Percentiles rank a stretch among this genome's conserved stretches.
Evolutionary conservation across 345 rosid species (phyloP).

Genomic region (Populus davidiana): DNA sequence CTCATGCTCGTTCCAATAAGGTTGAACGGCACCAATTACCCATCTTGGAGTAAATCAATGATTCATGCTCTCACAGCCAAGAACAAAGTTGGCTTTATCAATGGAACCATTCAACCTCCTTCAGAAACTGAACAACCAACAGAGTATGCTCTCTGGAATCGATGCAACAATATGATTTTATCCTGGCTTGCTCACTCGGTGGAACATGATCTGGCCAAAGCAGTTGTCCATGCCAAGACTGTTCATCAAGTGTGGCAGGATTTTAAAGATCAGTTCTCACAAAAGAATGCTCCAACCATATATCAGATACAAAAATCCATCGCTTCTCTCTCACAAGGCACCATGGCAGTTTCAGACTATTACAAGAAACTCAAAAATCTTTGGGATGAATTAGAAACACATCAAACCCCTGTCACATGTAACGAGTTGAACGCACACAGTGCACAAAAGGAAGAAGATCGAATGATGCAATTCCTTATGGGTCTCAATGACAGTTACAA

Average conservation of each 20-base stretch:
- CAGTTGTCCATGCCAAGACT: constrained; percentile 2
- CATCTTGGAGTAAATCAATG: neutral
- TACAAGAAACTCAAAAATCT: neutral
- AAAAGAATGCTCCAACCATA: constrained; percentile 6
- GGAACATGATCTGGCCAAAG: constrained; percentile 7
- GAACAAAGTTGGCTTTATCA: neutral
- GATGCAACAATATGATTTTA: constrained; percentile 1
- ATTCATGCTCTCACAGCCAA: neutral
- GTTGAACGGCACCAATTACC: too few relatives aligned
- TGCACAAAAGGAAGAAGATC: neutral
- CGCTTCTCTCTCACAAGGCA: constrained; percentile 1
- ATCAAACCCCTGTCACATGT: neutral
- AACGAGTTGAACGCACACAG: neutral
- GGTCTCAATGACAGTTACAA: neutral
- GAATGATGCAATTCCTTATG: neutral
- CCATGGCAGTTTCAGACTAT: neutral
- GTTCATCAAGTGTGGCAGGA: constrained; percentile 10
- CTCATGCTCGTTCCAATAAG: too few relatives aligned
- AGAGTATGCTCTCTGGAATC: neutral
- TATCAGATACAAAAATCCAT: constrained; percentile 10
- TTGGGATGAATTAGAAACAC: neutral
- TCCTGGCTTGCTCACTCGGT: constrained; percentile 9
- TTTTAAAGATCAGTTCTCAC: constrained; percentile 11
- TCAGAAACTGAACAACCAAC: neutral
- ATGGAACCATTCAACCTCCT: neutral